phyloP scores from a whole-genome alignment of 192 early-diverging fungal species.

The Coemansia sp. region DNA sequence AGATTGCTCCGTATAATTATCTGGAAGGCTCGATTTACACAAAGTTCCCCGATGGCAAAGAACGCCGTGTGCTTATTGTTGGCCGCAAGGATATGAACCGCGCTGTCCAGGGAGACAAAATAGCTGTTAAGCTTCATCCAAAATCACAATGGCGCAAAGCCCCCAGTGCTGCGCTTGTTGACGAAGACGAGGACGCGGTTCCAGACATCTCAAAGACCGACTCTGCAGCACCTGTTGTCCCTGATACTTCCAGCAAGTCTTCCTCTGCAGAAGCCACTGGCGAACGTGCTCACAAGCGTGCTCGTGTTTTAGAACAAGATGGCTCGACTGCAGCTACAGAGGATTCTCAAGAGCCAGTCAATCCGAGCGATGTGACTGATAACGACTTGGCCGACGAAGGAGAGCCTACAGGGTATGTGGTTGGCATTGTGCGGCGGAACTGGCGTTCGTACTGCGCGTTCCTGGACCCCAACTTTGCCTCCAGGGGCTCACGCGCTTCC shows the following conservation, averaged over 20 bases:
- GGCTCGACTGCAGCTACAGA: neutral
- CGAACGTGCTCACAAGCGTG: constrained; percentile 29
- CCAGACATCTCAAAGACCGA: constrained; percentile 21
- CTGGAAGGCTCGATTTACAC: constrained; percentile 80
- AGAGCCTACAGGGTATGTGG: constrained; percentile 84
- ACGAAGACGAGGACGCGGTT: constrained; percentile 65
- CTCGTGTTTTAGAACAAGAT: constrained; percentile 13
- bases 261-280: neutral
- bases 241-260: constrained; percentile 13
- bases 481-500: constrained; percentile 59
- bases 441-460: constrained; percentile 95
- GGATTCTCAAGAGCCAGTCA: constrained; percentile 14
- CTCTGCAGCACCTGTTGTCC: constrained; percentile 18
- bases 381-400: constrained; percentile 15
- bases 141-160: constrained; percentile 79
- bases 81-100: constrained; percentile 88
- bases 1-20: constrained; percentile 85
- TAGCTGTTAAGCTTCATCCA: constrained; percentile 87
- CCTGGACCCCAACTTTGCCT: constrained; percentile 69
- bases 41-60: constrained; percentile 69
- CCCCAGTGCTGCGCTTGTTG: constrained; percentile 70
- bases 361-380: constrained; percentile 23
- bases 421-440: constrained; percentile 92
- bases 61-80: constrained; percentile 72
- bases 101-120: constrained; percentile 86